These are phyloP conservation scores for Phaeotremella fagi DNA, from an alignment of 768 basidiomycete species.

Conservation along the genomic window DNA sequence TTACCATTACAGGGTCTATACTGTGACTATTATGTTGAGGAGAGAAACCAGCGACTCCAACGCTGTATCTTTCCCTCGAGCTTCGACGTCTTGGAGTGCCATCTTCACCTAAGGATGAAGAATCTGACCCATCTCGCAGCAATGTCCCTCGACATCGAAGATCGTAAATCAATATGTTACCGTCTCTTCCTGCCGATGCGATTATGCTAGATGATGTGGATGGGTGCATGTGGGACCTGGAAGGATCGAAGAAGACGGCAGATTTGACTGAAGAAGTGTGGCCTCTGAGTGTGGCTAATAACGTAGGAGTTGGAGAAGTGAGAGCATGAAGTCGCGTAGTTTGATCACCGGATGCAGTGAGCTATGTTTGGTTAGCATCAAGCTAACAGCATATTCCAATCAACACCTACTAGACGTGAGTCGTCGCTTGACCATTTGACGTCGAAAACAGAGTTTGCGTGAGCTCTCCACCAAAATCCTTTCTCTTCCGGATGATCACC, in stretches of 20 bases:
- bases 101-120: conserved; percentile 1
- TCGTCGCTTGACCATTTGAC: conserved; percentile 43
- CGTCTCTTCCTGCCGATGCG: conserved; percentile 42
- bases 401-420: conserved; percentile 27
- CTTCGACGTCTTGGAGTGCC: conserved; percentile 5
- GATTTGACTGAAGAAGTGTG: conserved; percentile 44
- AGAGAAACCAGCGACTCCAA: conserved; percentile 30
- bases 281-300: conserved; percentile 34
- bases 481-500: conserved; percentile 31
- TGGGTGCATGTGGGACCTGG: conserved; percentile 13
- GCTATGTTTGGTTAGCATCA: conserved; percentile 13
- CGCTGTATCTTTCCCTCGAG: conserved; percentile 23
- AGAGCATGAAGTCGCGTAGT: conserved; percentile 33
- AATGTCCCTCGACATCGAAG: conserved; percentile 26
- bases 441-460: conserved; percentile 46
- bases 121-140: not conserved
- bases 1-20: conserved; percentile 38
- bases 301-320: conserved; percentile 21
- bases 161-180: conserved; percentile 46
- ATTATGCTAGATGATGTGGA: conserved; percentile 21
- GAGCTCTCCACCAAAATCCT: conserved; percentile 42
- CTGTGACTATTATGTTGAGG: conserved; percentile 11
- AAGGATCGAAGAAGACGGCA: conserved; percentile 39
- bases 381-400: not conserved
- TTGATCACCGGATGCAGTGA: conserved; percentile 43